Evolutionary conservation across 305 asterid genomes (phyloP).

Genomic region (Withania somnifera): DNA sequence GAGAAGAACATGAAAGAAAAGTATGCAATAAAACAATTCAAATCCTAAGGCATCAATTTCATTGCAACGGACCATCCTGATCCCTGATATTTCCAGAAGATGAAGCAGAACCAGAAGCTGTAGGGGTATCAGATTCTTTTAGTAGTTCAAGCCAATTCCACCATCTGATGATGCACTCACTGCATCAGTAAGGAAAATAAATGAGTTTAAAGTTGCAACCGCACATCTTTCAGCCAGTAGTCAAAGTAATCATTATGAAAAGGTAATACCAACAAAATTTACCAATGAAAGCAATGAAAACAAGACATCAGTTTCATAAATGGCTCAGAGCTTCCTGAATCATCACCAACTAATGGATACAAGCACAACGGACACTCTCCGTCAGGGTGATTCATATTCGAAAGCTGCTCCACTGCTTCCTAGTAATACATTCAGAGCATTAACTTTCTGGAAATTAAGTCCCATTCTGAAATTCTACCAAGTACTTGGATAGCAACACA

Average conservation of each 20-base stretch:
- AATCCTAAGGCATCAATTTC: background rate
- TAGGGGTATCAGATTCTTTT: slow-evolving; percentile 29
- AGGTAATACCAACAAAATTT: slow-evolving; percentile 7
- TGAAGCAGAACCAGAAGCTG: slow-evolving; percentile 26
- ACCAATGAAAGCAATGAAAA: slow-evolving; percentile 98
- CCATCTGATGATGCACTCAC: slow-evolving; percentile 85
- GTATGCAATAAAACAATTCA: background rate
- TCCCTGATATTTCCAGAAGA: slow-evolving; percentile 27
- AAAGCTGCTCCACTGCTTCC: slow-evolving; percentile 96
- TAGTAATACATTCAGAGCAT: slow-evolving; percentile 23
- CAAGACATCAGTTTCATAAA: slow-evolving; percentile 99
- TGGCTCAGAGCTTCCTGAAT: slow-evolving; percentile 32
- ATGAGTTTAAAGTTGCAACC: background rate
- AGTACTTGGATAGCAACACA: background rate
- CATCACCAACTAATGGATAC: slow-evolving; percentile 67
- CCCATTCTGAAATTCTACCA: background rate
- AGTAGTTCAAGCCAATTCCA: slow-evolving; percentile 60
- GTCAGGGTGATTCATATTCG: slow-evolving; percentile 90
- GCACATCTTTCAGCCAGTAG: background rate
- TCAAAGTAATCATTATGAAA: background rate
- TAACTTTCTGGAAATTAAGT: slow-evolving; percentile 11
- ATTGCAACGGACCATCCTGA: slow-evolving; percentile 29
- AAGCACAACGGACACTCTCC: slow-evolving; percentile 89
- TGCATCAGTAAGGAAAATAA: slow-evolving; percentile 21
- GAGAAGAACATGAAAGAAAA: background rate